Evolutionary conservation across 495 filamentous ascomycete species (phyloP).

Genomic region (Penicillium subrubescens): DNA sequence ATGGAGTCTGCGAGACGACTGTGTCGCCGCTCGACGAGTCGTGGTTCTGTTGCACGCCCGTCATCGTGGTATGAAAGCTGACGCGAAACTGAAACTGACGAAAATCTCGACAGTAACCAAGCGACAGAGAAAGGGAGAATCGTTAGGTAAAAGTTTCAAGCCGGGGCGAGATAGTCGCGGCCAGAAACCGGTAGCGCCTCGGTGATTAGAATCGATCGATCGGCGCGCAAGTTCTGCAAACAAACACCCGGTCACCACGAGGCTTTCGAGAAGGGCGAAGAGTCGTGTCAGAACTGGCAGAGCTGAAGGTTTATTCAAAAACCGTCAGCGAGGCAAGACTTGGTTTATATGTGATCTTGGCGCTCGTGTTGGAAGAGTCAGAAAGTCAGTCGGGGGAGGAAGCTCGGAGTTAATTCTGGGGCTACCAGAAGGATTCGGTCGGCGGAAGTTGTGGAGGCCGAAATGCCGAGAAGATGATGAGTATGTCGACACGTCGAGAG

Average conservation of each 20-base stretch:
- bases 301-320: not conserved
- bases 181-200: constrained; percentile 13
- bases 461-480: constrained; percentile 10
- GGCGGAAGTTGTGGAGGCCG: constrained; percentile 12
- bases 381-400: not conserved
- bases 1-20: constrained; percentile 6
- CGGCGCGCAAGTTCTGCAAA: not conserved
- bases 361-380: constrained; percentile 1
- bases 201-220: constrained; percentile 18
- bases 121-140: not conserved
- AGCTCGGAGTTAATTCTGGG: constrained; percentile 11
- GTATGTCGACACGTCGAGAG: not conserved
- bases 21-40: constrained; percentile 28
- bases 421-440: not conserved
- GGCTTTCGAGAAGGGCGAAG: not conserved
- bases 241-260: not conserved
- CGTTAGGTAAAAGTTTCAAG: constrained; percentile 9
- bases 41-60: constrained; percentile 9
- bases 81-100: not conserved
- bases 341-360: not conserved
- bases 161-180: not conserved
- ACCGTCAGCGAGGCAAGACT: not conserved
- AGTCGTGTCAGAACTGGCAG: not conserved
- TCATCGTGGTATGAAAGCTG: constrained; percentile 10
- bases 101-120: not conserved